Evolutionary conservation across 2,329 filamentous ascomycete genomes (phyloP), one percentile per base, ranked within the genome.

Genomic region (Aspergillus sp.): DNA sequence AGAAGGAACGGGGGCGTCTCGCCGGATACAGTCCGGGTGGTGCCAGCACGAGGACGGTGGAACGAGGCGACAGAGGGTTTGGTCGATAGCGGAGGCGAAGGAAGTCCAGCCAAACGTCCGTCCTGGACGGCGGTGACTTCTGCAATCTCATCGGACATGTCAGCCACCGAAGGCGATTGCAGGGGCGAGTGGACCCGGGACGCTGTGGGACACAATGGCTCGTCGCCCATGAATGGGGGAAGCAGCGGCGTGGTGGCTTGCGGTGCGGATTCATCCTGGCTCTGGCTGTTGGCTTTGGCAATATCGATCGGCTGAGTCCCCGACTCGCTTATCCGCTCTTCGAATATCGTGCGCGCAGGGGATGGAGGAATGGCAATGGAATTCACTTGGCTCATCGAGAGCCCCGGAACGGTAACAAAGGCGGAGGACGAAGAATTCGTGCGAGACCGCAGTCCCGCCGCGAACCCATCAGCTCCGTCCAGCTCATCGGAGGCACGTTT

Each of bases 171-270:
- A 0, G 91, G 91, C 0, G 90, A 95, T 70, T 95, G 90, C 22
- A 95, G 76, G n/a, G 92, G 90, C 7, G 90, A 95, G 53, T 89
- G 82, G 30, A 87, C 77, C 1, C 81, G 80, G 0, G 84, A 79
- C 40, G 82, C 75, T 35, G 76, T 65, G n/a, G 65, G 63, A 36
- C 74, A 69, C 11, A 70, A 69, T n/a, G 70, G 74, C 19, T 79
- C 73, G 50, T 82, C 81, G 24, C 82, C 85, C 76, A 95, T 82
- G 33, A 94, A 79, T 0, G 92, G 92, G 7, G 92, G 92, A 2
- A 96, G 79, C 7, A 96, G 79, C 36, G 92, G 93, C 2, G 92
- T 96, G 3, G 87, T 87, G 0, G 89, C 87, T 60, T 89, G 74
- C 74, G 84, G 68, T 74, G 85, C 74, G 74, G 84, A 71, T 73